Percentiles rank a stretch among this genome's conserved stretches.
Conservation (phyloP, 805 yeast species). For the Sungouiella thailandica region DNA sequence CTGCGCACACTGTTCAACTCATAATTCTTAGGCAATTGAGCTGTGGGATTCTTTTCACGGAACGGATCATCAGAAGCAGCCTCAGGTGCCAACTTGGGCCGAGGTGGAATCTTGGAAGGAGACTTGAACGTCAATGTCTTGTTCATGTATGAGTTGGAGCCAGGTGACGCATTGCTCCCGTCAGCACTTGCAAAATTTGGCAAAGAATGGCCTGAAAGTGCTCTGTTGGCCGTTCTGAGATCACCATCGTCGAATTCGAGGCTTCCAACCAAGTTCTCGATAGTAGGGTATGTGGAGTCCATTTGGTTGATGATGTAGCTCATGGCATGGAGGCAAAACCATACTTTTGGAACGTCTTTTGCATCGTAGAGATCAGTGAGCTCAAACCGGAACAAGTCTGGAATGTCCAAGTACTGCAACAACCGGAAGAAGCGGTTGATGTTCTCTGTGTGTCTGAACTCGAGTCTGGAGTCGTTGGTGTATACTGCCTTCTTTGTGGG, state of each 20-base stretch:
- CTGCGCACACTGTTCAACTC: slow-evolving; percentile 3
- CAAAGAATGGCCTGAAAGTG: slow-evolving; percentile 58
- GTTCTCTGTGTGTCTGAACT: slow-evolving; percentile 89
- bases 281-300: slow-evolving; percentile 49
- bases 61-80: slow-evolving; percentile 6
- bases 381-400: slow-evolving; percentile 85
- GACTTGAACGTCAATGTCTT: slow-evolving; percentile 9
- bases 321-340: slow-evolving; percentile 87
- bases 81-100: neutral
- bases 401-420: slow-evolving; percentile 66
- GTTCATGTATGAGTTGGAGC: slow-evolving; percentile 14
- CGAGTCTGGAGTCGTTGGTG: slow-evolving; percentile 52
- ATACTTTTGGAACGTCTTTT: slow-evolving; percentile 88
- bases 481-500: slow-evolving; percentile 58
- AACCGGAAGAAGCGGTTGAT: slow-evolving; percentile 77
- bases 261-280: slow-evolving; percentile 59
- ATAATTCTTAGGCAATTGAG: neutral
- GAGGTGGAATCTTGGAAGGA: neutral
- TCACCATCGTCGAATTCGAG: slow-evolving; percentile 65
- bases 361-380: slow-evolving; percentile 89
- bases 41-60: slow-evolving; percentile 1
- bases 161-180: slow-evolving; percentile 16
- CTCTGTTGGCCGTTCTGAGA: slow-evolving; percentile 62
- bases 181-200: slow-evolving; percentile 65
- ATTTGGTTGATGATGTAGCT: slow-evolving; percentile 64